phyloP scores from a whole-genome alignment of 306 rosid species.

The Benincasa hispida region DNA sequence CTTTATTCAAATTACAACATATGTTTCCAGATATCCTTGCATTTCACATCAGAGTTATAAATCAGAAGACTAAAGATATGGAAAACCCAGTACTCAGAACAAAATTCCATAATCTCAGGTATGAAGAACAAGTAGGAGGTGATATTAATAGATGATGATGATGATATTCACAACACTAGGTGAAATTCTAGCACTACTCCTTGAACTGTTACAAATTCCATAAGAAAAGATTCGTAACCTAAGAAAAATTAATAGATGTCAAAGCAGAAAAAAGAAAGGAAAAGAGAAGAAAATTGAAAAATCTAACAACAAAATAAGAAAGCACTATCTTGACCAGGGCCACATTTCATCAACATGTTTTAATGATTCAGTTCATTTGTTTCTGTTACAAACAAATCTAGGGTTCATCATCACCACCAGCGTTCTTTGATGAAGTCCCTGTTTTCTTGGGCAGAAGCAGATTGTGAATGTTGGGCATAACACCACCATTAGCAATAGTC shows the following conservation, averaged over 20 bases:
- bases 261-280: neutral
- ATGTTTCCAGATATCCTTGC: neutral
- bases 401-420: constrained; percentile 50
- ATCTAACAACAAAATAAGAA: neutral
- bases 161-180: constrained; percentile 51
- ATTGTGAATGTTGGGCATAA: constrained; percentile 90
- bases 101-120: neutral
- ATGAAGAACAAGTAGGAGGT: neutral
- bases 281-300: neutral
- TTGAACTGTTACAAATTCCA: constrained; percentile 14
- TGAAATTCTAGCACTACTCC: constrained; percentile 18
- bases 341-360: neutral
- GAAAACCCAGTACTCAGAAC: neutral
- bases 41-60: neutral
- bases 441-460: constrained; percentile 68
- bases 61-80: neutral
- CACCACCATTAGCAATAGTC: constrained; percentile 90
- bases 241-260: neutral
- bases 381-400: constrained; percentile 6
- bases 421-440: constrained; percentile 45
- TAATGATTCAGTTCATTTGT: neutral
- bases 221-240: neutral
- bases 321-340: neutral
- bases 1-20: neutral
- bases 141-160: neutral